Percentiles rank a stretch among this genome's conserved stretches.
Conservation (phyloP, 148 eudicot genomes). For the Mesembryanthemum crystallinum region DNA sequence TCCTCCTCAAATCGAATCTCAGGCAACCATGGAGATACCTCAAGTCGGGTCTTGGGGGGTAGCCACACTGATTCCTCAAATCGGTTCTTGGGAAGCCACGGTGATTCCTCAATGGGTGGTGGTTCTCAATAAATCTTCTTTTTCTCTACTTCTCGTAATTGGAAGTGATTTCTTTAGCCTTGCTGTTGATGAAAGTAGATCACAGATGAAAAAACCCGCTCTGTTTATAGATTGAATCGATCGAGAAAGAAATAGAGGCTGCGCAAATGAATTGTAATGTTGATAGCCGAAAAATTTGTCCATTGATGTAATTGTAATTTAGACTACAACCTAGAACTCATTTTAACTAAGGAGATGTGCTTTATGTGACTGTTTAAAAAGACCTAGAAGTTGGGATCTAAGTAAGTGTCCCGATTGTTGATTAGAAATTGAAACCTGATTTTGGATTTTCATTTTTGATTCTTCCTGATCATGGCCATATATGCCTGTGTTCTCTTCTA, state of each 20-base stretch:
- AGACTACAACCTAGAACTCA: neutral
- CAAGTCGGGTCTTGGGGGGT: constrained; percentile 3
- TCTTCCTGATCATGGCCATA: too few relatives aligned
- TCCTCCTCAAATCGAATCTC: constrained; percentile 16
- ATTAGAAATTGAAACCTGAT: neutral
- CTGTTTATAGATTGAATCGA: constrained; percentile 18
- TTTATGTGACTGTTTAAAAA: neutral
- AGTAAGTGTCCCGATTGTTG: neutral
- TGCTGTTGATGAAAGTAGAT: neutral
- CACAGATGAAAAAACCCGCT: constrained; percentile 1
- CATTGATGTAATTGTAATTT: constrained; percentile 24
- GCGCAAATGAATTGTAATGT: constrained; percentile 13
- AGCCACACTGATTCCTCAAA: constrained; percentile 17
- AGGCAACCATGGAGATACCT: constrained; percentile 22
- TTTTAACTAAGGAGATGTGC: neutral
- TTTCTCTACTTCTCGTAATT: neutral
- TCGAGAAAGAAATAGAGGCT: neutral
- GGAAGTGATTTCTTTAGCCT: neutral
- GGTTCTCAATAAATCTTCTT: constrained; percentile 15
- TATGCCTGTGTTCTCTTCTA: too few relatives aligned
- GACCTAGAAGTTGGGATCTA: neutral
- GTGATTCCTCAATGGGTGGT: constrained; percentile 14
- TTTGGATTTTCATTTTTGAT: too few relatives aligned
- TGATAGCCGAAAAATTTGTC: constrained; percentile 18
- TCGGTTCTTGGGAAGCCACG: constrained; percentile 11